Evolutionary conservation across 2,329 filamentous ascomycete species (phyloP).

Genomic region (Colletotrichum lini): DNA sequence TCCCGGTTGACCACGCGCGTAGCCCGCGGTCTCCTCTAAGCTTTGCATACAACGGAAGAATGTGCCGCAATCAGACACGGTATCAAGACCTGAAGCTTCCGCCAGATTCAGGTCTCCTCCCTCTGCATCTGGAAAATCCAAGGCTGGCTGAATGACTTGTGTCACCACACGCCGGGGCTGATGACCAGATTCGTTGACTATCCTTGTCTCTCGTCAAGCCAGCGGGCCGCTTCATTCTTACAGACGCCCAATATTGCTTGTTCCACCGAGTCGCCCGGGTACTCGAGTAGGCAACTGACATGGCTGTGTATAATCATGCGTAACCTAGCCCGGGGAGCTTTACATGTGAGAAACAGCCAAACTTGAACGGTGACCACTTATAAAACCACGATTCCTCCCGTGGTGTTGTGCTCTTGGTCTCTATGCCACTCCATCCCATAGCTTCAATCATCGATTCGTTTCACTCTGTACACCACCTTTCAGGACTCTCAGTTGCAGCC

Average conservation of each 20-base stretch:
- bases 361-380: not conserved
- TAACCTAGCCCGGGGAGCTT: too few species aligned
- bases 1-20: not conserved
- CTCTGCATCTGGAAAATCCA: not conserved
- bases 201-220: not conserved
- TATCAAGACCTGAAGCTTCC: too few species aligned
- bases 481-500: not conserved
- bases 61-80: not conserved
- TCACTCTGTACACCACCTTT: not conserved
- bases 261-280: not conserved
- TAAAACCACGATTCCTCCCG: not conserved
- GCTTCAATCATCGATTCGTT: not conserved
- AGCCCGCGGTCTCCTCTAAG: not conserved
- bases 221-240: not conserved
- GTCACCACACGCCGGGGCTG: not conserved
- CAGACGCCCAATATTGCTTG: not conserved
- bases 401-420: too few species aligned
- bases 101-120: not conserved
- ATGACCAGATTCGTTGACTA: conserved; percentile 1
- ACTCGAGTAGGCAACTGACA: not conserved
- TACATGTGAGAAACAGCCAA: not conserved
- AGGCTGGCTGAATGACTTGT: not conserved
- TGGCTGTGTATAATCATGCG: not conserved
- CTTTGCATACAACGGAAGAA: not conserved
- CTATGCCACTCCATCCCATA: not conserved